These are phyloP conservation scores for Alternaria gansuensis DNA, from an alignment of 2,329 filamentous ascomycete genomes.

Conservation along the genomic window DNA sequence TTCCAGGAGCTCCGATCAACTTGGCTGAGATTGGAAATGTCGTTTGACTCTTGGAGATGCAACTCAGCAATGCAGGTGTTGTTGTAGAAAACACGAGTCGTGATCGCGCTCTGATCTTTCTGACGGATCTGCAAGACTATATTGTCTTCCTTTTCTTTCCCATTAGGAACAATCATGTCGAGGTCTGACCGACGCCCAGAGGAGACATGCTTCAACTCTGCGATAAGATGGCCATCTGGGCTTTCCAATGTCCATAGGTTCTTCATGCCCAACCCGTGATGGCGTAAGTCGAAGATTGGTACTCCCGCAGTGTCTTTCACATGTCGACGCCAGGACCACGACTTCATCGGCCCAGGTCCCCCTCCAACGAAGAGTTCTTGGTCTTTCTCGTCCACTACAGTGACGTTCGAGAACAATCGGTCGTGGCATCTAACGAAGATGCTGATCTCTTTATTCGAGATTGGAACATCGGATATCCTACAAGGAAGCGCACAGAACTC, in stretches of 20 bases:
- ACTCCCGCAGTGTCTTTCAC: slow-evolving; percentile 1
- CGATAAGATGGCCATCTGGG: background rate
- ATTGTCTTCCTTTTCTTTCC: background rate
- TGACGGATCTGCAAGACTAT: background rate
- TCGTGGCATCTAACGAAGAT: slow-evolving; percentile 5
- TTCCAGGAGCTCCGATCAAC: slow-evolving; percentile 9
- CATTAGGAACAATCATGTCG: background rate
- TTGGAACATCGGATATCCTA: background rate
- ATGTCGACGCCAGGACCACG: slow-evolving; percentile 2
- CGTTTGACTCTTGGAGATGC: slow-evolving; percentile 8
- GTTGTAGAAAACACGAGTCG: background rate
- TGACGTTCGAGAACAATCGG: background rate
- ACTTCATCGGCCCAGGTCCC: slow-evolving; percentile 1
- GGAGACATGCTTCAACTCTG: slow-evolving; percentile 1
- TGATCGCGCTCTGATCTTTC: background rate
- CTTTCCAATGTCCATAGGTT: slow-evolving; percentile 1
- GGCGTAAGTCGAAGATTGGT: background rate
- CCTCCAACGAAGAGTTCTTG: slow-evolving; percentile 4
- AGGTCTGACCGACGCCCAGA: background rate
- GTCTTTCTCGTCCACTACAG: background rate
- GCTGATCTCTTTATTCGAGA: background rate
- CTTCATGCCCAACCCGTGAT: slow-evolving; percentile 1
- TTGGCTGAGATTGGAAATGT: slow-evolving; percentile 2
- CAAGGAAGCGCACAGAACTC: slow-evolving; percentile 2
- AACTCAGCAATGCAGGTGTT: slow-evolving; percentile 2